These are phyloP conservation scores for Hemileccinum impolitum DNA, from an alignment of 768 basidiomycete genomes.

Conservation along the genomic window DNA sequence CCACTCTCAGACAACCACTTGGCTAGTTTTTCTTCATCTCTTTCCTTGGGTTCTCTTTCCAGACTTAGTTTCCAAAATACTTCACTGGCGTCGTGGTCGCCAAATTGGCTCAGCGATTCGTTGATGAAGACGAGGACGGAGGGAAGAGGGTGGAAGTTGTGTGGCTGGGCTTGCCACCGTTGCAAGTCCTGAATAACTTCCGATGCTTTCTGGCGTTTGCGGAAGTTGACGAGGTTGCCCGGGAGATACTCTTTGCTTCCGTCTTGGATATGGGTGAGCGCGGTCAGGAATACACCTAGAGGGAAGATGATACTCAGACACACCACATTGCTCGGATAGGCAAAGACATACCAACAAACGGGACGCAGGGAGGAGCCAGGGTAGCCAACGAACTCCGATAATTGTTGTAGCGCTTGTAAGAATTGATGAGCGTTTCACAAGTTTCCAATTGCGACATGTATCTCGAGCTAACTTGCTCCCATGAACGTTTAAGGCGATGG, in stretches of 20 bases:
- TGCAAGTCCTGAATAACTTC: slow-evolving; percentile 58
- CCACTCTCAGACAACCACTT: slow-evolving; percentile 39
- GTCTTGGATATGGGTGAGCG: slow-evolving; percentile 60
- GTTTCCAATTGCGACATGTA: slow-evolving; percentile 46
- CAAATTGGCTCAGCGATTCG: slow-evolving; percentile 36
- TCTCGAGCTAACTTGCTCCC: slow-evolving; percentile 52
- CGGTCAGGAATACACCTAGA: slow-evolving; percentile 57
- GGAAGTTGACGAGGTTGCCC: slow-evolving; percentile 53
- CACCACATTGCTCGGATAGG: neutral
- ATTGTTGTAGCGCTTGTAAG: slow-evolving; percentile 65
- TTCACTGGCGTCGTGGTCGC: slow-evolving; percentile 32
- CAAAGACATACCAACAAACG: slow-evolving; percentile 56
- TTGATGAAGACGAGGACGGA: slow-evolving; percentile 44
- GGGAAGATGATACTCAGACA: slow-evolving; percentile 1
- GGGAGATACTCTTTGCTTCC: slow-evolving; percentile 51
- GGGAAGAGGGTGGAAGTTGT: slow-evolving; percentile 48
- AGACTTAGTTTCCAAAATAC: slow-evolving; percentile 45
- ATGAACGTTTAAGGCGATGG: slow-evolving; percentile 60
- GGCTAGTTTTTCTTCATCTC: slow-evolving; percentile 49
- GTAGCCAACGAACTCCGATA: slow-evolving; percentile 53
- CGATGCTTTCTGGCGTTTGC: slow-evolving; percentile 51
- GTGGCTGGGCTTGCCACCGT: slow-evolving; percentile 51
- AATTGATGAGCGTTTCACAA: slow-evolving; percentile 58
- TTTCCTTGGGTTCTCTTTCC: slow-evolving; percentile 52
- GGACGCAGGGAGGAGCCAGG: slow-evolving; percentile 63